These are phyloP conservation scores for Colletotrichum falcatum DNA, from an alignment of 2,329 filamentous ascomycete genomes.

Conservation along the genomic window DNA sequence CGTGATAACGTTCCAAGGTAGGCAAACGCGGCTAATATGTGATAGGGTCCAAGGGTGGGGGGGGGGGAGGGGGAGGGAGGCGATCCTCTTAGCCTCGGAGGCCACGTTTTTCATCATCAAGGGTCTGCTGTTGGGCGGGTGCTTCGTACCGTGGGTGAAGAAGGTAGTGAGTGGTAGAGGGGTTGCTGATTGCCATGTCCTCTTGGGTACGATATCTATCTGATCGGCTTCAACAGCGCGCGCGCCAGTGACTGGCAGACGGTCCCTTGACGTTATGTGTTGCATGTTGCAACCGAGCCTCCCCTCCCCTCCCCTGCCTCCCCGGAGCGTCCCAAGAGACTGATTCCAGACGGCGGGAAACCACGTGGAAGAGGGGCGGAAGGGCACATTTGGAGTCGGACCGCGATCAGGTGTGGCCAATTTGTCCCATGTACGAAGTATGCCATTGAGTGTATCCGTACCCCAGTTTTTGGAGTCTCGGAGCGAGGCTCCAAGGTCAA, in stretches of 20 bases:
- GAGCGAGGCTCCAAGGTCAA: conserved; percentile 2
- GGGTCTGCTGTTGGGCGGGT: not conserved
- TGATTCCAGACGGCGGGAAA: conserved; percentile 25
- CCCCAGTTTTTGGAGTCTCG: not conserved
- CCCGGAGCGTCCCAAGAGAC: conserved; percentile 19
- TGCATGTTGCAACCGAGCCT: not conserved
- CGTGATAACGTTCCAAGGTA: conserved; percentile 12
- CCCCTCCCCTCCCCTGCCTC: not conserved
- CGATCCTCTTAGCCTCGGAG: not conserved
- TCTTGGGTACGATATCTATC: not conserved
- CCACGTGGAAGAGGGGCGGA: conserved; percentile 35
- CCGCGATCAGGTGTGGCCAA: conserved; percentile 5
- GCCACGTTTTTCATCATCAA: not conserved
- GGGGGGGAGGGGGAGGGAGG: no score
- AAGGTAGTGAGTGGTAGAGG: no score
- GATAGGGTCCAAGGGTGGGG: no score
- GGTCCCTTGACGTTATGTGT: not conserved
- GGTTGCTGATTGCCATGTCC: not conserved
- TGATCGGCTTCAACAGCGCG: not conserved
- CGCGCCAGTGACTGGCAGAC: not conserved
- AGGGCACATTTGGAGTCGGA: conserved; percentile 18
- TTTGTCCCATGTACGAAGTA: not conserved
- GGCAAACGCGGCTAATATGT: not conserved
- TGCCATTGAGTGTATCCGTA: not conserved
- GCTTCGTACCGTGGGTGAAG: not conserved